phyloP scores from a whole-genome alignment of 495 filamentous ascomycete genomes.

The Neurospora sp. region DNA sequence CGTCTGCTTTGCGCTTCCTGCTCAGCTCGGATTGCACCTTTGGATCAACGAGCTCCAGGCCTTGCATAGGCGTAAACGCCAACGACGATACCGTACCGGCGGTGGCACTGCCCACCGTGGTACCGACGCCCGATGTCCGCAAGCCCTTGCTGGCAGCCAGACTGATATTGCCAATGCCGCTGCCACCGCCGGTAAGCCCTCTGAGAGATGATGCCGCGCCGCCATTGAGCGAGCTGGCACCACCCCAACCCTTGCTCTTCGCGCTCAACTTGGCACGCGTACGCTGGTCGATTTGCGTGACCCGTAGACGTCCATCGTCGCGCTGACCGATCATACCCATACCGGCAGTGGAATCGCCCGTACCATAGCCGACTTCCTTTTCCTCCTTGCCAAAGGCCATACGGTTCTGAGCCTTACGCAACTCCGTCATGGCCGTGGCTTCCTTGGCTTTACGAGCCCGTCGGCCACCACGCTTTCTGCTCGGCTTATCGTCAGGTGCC shows the following conservation, averaged over 20 bases:
- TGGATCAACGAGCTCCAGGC: constrained; percentile 90
- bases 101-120: constrained; percentile 39
- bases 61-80: constrained; percentile 90
- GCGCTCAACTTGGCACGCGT: constrained; percentile 87
- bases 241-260: constrained; percentile 94
- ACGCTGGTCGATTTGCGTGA: constrained; percentile 81
- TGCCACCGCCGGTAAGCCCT: constrained; percentile 50
- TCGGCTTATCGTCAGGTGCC: constrained; percentile 90
- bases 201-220: constrained; percentile 68
- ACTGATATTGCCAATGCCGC: constrained; percentile 49
- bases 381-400: constrained; percentile 96
- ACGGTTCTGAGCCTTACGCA: constrained; percentile 92
- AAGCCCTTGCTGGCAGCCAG: constrained; percentile 60
- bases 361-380: constrained; percentile 85
- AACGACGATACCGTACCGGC: constrained; percentile 78
- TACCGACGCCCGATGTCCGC: constrained; percentile 64
- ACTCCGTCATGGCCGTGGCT: constrained; percentile 91
- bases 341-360: constrained; percentile 75
- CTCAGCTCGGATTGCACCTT: constrained; percentile 75
- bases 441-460: constrained; percentile 94
- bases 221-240: constrained; percentile 53
- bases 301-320: constrained; percentile 78
- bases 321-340: constrained; percentile 90
- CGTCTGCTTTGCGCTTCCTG: constrained; percentile 84
- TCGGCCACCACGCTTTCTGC: constrained; percentile 84